Conservation (phyloP, 345 rosid genomes). For the Gossypium raimondii region DNA sequence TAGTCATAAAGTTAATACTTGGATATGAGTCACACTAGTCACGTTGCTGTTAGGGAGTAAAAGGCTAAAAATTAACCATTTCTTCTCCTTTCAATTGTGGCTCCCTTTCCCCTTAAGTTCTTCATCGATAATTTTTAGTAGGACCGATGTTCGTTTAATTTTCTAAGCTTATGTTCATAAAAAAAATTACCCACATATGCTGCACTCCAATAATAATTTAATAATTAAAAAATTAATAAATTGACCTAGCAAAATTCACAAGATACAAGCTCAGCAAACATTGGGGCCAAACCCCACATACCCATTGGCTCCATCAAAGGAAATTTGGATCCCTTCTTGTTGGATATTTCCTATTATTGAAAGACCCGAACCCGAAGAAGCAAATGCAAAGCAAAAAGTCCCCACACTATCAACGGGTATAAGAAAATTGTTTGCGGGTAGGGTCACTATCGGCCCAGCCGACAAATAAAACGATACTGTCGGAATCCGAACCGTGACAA, state of each 20-base stretch:
- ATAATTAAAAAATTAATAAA: neutral
- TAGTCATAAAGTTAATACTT: too few relatives aligned
- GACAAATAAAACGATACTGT: constrained; percentile 84
- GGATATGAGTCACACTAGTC: accelerated
- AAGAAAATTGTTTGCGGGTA: constrained; percentile 81
- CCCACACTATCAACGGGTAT: constrained; percentile 86
- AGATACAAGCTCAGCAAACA: constrained; percentile 41
- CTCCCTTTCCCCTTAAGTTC: too few relatives aligned
- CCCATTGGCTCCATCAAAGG: constrained; percentile 89
- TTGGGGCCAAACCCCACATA: constrained; percentile 95
- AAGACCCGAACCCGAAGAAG: constrained; percentile 61
- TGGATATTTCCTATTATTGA: constrained; percentile 95
- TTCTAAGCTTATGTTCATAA: too few relatives aligned
- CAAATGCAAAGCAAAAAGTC: constrained; percentile 89
- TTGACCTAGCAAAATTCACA: constrained; percentile 24
- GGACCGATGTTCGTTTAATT: too few relatives aligned
- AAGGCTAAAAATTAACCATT: too few relatives aligned
- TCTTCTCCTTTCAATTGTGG: too few relatives aligned
- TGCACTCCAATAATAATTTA: neutral
- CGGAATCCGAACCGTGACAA: constrained; percentile 78
- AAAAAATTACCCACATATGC: too few relatives aligned
- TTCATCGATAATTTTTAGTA: too few relatives aligned
- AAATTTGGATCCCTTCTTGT: constrained; percentile 93
- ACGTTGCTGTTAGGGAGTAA: accelerated
- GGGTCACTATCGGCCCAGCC: constrained; percentile 71